Percentiles rank a stretch among this genome's conserved stretches.
Conservation (phyloP, 2,329 filamentous ascomycete genomes). For the Fusarium sp. region DNA sequence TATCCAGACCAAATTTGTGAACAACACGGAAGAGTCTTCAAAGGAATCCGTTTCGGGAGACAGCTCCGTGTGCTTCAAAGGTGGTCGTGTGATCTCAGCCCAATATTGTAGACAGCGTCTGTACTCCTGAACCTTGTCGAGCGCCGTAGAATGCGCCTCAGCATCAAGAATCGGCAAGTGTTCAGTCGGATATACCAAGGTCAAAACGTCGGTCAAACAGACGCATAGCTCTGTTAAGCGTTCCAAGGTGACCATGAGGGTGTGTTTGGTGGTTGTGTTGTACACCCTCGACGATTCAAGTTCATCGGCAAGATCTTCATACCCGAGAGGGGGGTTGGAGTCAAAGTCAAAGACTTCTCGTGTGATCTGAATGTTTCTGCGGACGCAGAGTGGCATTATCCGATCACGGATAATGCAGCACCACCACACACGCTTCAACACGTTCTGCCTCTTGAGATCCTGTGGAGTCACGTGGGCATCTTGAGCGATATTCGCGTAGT, state of each 20-base stretch:
- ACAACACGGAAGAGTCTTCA: conserved; percentile 28
- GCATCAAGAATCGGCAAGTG: conserved; percentile 21
- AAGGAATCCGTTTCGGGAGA: not conserved
- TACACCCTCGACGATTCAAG: conserved; percentile 34
- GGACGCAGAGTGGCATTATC: conserved; percentile 33
- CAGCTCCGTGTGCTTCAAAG: conserved; percentile 19
- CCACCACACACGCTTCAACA: conserved; percentile 34
- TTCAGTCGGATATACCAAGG: conserved; percentile 28
- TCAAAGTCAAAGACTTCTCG: conserved; percentile 30
- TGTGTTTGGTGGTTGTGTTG: conserved; percentile 30
- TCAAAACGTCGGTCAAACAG: conserved; percentile 27
- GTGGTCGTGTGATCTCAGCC: conserved; percentile 21
- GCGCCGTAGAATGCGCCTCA: conserved; percentile 14
- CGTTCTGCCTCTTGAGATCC: conserved; percentile 20
- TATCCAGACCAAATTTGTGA: conserved; percentile 37
- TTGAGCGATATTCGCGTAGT: not conserved
- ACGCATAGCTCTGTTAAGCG: conserved; percentile 30
- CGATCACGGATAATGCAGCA: conserved; percentile 36
- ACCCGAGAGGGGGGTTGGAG: conserved; percentile 12
- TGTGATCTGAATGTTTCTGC: conserved; percentile 32
- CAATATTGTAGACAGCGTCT: conserved; percentile 19
- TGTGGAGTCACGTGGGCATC: conserved; percentile 1
- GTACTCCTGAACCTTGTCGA: conserved; percentile 22
- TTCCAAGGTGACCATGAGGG: conserved; percentile 27
- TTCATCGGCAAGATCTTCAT: conserved; percentile 32